A percentile compares a stretch with the other conserved stretches of the same genome.
Conservation (phyloP, 352 stramenopile genomes). For the Phytophthora sp. region DNA sequence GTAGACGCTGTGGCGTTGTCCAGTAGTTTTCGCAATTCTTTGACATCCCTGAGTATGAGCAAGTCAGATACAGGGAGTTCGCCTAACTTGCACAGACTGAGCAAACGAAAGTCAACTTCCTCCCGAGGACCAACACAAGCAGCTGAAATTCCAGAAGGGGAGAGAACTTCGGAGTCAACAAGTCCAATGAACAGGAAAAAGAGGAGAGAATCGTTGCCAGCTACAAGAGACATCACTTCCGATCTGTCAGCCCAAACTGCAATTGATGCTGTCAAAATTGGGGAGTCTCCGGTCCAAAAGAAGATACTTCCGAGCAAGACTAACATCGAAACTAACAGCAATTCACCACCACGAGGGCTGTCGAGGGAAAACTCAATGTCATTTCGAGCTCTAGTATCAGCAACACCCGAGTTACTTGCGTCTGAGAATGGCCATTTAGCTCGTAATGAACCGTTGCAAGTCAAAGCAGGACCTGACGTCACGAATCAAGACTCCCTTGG, state of each 20-base stretch:
- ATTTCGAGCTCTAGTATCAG: conserved; percentile 12
- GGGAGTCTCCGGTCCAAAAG: too few species aligned
- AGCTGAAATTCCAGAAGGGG: conserved; percentile 10
- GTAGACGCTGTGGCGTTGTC: background rate
- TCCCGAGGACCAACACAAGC: background rate
- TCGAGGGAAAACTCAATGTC: conserved; percentile 16
- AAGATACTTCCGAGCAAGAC: background rate
- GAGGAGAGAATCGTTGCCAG: conserved; percentile 14
- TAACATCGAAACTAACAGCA: background rate
- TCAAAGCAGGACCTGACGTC: background rate
- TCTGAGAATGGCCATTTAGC: background rate
- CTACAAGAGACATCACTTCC: background rate
- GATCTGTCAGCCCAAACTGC: background rate
- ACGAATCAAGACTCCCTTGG: background rate
- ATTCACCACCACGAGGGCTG: background rate
- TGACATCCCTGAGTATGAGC: conserved; percentile 1
- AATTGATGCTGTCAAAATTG: background rate
- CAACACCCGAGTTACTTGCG: background rate
- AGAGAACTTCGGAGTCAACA: conserved; percentile 2
- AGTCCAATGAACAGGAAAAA: conserved; percentile 22
- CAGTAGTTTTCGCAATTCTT: background rate
- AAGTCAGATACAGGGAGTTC: background rate
- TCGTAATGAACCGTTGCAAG: background rate
- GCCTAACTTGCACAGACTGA: conserved; percentile 11
- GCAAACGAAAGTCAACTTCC: conserved; percentile 30